Base-by-base conservation (phyloP, 1,284 basidiomycete species). In the Tausonia pullulans region DNA sequence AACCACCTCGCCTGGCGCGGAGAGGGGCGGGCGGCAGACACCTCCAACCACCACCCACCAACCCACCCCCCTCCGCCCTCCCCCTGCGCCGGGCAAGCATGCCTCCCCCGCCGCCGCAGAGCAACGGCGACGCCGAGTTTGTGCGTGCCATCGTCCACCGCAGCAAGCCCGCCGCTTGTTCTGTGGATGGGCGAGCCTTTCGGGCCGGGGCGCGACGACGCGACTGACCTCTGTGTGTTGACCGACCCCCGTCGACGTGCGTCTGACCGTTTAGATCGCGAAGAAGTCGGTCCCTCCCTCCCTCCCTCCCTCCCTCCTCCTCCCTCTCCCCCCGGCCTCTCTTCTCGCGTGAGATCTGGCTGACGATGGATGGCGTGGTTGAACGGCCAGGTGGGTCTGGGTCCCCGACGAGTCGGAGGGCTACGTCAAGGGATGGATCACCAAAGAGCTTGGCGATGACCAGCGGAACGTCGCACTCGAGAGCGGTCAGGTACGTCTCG, bases 391-490 rank as follows among this genome's bases (percentile, higher is more conserved):
- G 77, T 93, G 89, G 87, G 92, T 96, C 3, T 96, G 92, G 92
- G 87, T 94, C 40, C 90, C 90, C 1, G 91, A 95, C 75, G 83
- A 87, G 69, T 83, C 83, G 73, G 87, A 91, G 67, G 93, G 93
- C 5, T 96, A 95, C 75, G 81, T 94, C 51, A 86, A 89, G 54
- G 92, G 87, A 63, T 94, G 89, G 87, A 88, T 96, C 39, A 82
- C 89, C 68, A 84, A 83, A 69, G 92, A 95, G 75, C 83, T 89
- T 65, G 68, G 65, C 9, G 70, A 68, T 9, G 87, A 84, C 45
- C 87, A 90, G 62, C 78, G 81, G 49, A 83, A 89, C 68, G 84
- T 92, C n/a, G 79, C 89, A 41, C 84, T 90, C 81, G 80, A 84
- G 5, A 87, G 85, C 56, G 88, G 88, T 73, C 87, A 89, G 76